Base-by-base conservation (phyloP, 495 filamentous ascomycete genomes). In the Acidiella bohemica region DNA sequence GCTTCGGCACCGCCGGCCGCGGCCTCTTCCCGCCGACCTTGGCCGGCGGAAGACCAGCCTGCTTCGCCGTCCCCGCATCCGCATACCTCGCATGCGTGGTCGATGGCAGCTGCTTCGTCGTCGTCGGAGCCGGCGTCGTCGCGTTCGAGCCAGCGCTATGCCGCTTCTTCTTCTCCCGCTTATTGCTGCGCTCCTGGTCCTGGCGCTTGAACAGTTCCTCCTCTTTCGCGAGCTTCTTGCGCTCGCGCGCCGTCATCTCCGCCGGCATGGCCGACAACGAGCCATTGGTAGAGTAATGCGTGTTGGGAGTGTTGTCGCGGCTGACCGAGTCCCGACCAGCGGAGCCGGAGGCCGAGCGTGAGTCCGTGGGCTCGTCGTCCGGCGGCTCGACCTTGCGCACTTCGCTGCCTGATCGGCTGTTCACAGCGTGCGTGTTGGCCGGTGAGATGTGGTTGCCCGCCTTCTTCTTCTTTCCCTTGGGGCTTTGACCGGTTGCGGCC, bases 211-310 rank as follows among this genome's bases (percentile, higher is more conserved):
- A 81, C 0, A 72, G 73, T 53, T 83, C 81, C 55, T 95, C 85
- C 12, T 84, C 69, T 57, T 81, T 80, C 14, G 80, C 78, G 19
- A 93, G 73, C 55, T 95, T 95, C 28, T 83, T 73, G 58, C 82
- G 82, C 49, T 95, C 87, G 12, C 87, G 74, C 42, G 80, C 84
- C 4, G 86, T 90, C 4, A 84, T 67, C 53, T 83, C 84, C n/a
- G n/a, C n/a, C 9, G 37, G 37, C 37, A 36, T 26, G 2, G 62
- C 62, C 50, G 62, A 75, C 33, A 60, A 67, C 61, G 53, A 71
- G 50, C 29, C 42, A n/a, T 19, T 42, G 22, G 39, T 35, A 57
- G 71, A 51, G 61, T 73, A 41, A 61, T 71, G 50, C 63, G 66
- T 42, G 53, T 60, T 67, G 0, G 84, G 86, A 5, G 84, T 92